A percentile compares a stretch with the other conserved stretches of the same genome.
These are phyloP conservation scores for Aspergillus hortae DNA, from an alignment of 2,329 filamentous ascomycete genomes.

Conservation along the genomic window DNA sequence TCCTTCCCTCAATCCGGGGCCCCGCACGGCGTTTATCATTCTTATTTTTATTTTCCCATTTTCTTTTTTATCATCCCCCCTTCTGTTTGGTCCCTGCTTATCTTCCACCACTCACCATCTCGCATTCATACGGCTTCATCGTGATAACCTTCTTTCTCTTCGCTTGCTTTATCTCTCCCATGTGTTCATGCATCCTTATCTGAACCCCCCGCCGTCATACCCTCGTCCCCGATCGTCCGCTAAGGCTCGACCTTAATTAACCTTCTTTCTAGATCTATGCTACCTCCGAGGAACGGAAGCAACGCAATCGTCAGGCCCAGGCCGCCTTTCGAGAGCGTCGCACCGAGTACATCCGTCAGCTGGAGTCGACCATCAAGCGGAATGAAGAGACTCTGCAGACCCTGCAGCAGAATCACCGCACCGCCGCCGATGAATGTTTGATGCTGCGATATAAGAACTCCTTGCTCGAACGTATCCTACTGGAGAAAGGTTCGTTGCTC, in stretches of 20 bases:
- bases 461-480: constrained; percentile 84
- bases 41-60: constrained; percentile 6
- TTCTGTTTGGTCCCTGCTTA: neutral
- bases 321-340: constrained; percentile 94
- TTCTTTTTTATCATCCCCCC: constrained; percentile 3
- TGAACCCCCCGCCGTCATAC: neutral
- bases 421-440: constrained; percentile 90
- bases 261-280: constrained; percentile 74
- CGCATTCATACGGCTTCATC: neutral
- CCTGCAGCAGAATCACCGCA: constrained; percentile 89
- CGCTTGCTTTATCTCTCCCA: neutral
- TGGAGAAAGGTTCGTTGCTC: constrained; percentile 74
- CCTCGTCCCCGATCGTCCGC: constrained; percentile 1
- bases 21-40: constrained; percentile 25
- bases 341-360: constrained; percentile 98
- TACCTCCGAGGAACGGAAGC: constrained; percentile 96
- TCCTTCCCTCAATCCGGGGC: constrained; percentile 23
- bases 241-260: constrained; percentile 9
- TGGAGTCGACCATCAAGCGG: constrained; percentile 94
- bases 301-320: constrained; percentile 94
- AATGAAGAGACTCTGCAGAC: constrained; percentile 93
- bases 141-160: constrained; percentile 7
- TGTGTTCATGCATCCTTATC: neutral
- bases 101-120: neutral
- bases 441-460: constrained; percentile 99